These are phyloP conservation scores for Austroboletus novae-zelandiae DNA, from an alignment of 1,284 basidiomycete species.

Conservation along the genomic window DNA sequence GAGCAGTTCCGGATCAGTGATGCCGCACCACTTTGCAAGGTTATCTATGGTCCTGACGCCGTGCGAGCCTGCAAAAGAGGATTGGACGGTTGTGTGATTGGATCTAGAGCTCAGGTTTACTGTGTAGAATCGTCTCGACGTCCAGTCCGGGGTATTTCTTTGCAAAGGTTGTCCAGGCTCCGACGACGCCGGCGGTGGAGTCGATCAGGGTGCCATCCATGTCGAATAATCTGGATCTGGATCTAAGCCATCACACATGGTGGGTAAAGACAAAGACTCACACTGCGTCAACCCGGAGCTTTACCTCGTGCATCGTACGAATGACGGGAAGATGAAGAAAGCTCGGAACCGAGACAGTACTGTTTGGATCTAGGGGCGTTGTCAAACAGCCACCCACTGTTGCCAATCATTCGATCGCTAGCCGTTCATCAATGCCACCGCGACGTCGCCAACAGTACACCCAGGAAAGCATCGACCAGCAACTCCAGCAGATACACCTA, in stretches of 20 bases:
- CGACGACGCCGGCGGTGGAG: conserved; percentile 70
- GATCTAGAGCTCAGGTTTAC: conserved; percentile 35
- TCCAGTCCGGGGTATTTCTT: conserved; percentile 63
- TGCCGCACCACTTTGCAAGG: conserved; percentile 65
- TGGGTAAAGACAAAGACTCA: conserved; percentile 28
- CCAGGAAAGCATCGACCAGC: conserved; percentile 78
- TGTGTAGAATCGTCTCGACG: conserved; percentile 58
- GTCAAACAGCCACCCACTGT: conserved; percentile 27
- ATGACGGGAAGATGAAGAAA: background rate
- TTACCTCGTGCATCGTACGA: conserved; percentile 44
- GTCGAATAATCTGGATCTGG: conserved; percentile 57
- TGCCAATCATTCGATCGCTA: conserved; percentile 14
- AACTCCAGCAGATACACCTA: conserved; percentile 83
- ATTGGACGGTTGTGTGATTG: background rate
- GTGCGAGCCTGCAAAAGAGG: conserved; percentile 58
- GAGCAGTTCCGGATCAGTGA: conserved; percentile 65
- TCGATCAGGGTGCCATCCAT: conserved; percentile 81
- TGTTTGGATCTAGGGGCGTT: conserved; percentile 27
- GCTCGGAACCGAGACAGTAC: background rate
- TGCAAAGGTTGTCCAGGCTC: conserved; percentile 69
- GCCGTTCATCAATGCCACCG: conserved; percentile 55
- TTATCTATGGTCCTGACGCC: conserved; percentile 82
- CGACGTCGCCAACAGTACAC: conserved; percentile 72
- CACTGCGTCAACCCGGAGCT: conserved; percentile 56
- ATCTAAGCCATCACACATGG: conserved; percentile 8